Conservation (phyloP, 1,139 yeast genomes). For the Zygosaccharomyces sapae region DNA sequence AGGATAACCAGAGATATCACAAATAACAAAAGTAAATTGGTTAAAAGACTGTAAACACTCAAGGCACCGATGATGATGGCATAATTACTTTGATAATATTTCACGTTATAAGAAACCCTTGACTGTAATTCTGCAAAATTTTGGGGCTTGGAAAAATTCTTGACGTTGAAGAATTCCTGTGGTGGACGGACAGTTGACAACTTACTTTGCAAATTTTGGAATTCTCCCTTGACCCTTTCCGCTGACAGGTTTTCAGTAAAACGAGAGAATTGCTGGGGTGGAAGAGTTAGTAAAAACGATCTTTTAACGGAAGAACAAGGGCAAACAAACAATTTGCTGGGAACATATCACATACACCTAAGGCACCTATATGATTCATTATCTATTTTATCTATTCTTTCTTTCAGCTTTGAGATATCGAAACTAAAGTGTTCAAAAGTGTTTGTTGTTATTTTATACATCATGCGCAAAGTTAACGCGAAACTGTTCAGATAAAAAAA, state of each 20-base stretch:
- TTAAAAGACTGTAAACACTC: slow-evolving; percentile 66
- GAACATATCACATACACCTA: slow-evolving; percentile 19
- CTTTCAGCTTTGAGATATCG: too few species aligned
- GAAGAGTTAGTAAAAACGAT: slow-evolving; percentile 11
- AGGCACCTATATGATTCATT: slow-evolving; percentile 31
- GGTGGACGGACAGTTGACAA: slow-evolving; percentile 78
- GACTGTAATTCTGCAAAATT: slow-evolving; percentile 87
- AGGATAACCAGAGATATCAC: slow-evolving; percentile 65
- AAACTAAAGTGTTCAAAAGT: not conserved
- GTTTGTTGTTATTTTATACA: not conserved
- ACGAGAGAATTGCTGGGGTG: slow-evolving; percentile 27
- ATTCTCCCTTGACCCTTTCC: slow-evolving; percentile 32
- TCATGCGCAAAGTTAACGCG: slow-evolving; percentile 5
- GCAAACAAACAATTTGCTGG: not conserved
- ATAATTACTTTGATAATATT: slow-evolving; percentile 86
- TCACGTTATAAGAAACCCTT: slow-evolving; percentile 79
- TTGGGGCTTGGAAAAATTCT: slow-evolving; percentile 84
- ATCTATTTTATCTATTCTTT: not conserved
- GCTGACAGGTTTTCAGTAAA: slow-evolving; percentile 32
- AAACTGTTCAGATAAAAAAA: slow-evolving; percentile 1
- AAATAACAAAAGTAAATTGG: slow-evolving; percentile 78
- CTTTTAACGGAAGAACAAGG: not conserved
- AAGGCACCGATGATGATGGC: slow-evolving; percentile 68
- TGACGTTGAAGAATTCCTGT: slow-evolving; percentile 88
- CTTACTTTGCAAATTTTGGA: slow-evolving; percentile 49